Evolutionary conservation across 2,329 filamentous ascomycete genomes (phyloP).

Genomic region (Alternaria atra): DNA sequence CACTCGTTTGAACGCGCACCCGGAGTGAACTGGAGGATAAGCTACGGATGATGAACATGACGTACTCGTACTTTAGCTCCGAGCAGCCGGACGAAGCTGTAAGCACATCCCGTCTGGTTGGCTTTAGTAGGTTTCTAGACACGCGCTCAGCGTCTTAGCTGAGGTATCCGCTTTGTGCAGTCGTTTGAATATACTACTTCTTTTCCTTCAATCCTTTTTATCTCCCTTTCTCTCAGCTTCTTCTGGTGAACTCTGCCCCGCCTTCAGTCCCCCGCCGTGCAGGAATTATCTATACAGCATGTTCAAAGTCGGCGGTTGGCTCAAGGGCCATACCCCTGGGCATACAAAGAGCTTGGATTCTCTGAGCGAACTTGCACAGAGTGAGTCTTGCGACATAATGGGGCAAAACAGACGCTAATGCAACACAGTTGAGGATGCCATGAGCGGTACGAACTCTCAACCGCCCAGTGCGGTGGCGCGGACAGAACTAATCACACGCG

Average conservation of each 20-base stretch:
- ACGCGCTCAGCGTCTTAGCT: slow-evolving; percentile 10
- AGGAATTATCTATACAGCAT: slow-evolving; percentile 24
- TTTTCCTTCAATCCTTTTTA: not conserved
- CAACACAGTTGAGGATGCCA: slow-evolving; percentile 55
- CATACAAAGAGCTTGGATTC: slow-evolving; percentile 66
- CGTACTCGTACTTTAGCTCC: slow-evolving; percentile 28
- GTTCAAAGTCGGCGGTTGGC: slow-evolving; percentile 52
- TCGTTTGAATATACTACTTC: not conserved
- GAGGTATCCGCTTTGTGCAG: not conserved
- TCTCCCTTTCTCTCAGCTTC: not conserved
- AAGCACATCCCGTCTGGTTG: slow-evolving; percentile 17
- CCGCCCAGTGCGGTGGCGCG: not conserved
- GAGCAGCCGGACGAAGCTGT: slow-evolving; percentile 26
- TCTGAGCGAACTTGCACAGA: slow-evolving; percentile 66
- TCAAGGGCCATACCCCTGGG: slow-evolving; percentile 45
- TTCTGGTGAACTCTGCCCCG: not conserved
- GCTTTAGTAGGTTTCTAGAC: slow-evolving; percentile 12
- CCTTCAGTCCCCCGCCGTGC: not conserved
- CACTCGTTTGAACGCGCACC: not conserved
- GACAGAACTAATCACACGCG: slow-evolving; percentile 37
- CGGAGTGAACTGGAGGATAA: slow-evolving; percentile 3
- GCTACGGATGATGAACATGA: slow-evolving; percentile 19
- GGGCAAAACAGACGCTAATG: slow-evolving; percentile 24
- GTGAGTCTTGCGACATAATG: slow-evolving; percentile 41
- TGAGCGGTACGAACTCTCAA: slow-evolving; percentile 51